A percentile compares a stretch with the other conserved stretches of the same genome.
These are phyloP conservation scores for Fusarium ambrosium DNA, from an alignment of 2,329 filamentous ascomycete species.

Conservation along the genomic window DNA sequence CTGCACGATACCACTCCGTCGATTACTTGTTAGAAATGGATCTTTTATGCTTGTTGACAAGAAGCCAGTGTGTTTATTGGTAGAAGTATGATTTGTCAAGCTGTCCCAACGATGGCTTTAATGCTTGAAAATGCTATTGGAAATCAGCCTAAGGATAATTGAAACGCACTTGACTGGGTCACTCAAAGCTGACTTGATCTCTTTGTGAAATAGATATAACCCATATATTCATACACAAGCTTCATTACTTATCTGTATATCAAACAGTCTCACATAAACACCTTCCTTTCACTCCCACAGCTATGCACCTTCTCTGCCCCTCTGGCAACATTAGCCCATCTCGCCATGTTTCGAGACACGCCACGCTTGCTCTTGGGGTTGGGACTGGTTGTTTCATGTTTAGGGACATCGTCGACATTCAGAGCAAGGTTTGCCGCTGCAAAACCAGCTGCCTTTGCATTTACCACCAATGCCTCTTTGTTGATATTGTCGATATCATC, in stretches of 20 bases:
- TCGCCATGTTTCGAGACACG: slow-evolving; percentile 15
- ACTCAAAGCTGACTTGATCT: neutral
- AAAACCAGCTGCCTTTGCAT: slow-evolving; percentile 61
- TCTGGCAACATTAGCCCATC: slow-evolving; percentile 22
- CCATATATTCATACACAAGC: neutral
- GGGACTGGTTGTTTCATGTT: slow-evolving; percentile 10
- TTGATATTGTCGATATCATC: slow-evolving; percentile 57
- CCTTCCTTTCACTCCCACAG: slow-evolving; percentile 16
- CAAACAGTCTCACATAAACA: slow-evolving; percentile 1
- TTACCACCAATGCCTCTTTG: slow-evolving; percentile 53
- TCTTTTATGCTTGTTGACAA: neutral
- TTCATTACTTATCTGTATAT: too few relatives aligned
- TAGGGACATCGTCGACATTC: slow-evolving; percentile 49
- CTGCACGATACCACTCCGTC: neutral
- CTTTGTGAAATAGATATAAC: neutral
- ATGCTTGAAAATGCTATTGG: neutral
- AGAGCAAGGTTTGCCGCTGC: slow-evolving; percentile 59
- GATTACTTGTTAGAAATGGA: neutral
- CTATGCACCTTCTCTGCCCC: slow-evolving; percentile 28
- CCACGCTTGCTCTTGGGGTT: slow-evolving; percentile 24
- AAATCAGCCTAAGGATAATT: neutral
- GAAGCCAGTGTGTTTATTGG: too few relatives aligned
- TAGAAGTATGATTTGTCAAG: neutral
- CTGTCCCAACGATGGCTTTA: neutral
- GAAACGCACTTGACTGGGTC: neutral